Percentiles rank a stretch among this genome's conserved stretches.
These are phyloP conservation scores for Hemisphaericaspora nanyangensis DNA, from an alignment of 805 yeast species.

Conservation along the genomic window DNA sequence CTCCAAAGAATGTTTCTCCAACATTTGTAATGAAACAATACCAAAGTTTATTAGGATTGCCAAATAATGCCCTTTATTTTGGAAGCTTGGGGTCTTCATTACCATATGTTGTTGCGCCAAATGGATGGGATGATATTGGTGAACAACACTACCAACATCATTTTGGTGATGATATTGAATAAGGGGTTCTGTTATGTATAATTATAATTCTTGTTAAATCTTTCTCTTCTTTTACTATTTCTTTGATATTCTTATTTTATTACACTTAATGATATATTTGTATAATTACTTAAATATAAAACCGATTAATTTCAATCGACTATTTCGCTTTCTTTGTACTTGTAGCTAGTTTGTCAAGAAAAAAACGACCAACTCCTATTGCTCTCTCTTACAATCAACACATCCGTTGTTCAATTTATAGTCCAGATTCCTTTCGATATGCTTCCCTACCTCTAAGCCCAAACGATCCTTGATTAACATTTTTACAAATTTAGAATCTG, in stretches of 20 bases:
- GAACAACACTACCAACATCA: conserved; percentile 15
- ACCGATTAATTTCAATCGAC: too few relatives aligned
- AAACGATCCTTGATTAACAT: conserved; percentile 51
- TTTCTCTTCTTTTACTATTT: background rate
- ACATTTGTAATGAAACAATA: conserved; percentile 54
- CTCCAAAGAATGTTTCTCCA: conserved; percentile 43
- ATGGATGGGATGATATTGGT: conserved; percentile 43
- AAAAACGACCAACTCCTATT: too few relatives aligned
- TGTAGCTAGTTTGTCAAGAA: too few relatives aligned
- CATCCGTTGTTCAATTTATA: conserved; percentile 8
- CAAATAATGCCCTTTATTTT: conserved; percentile 40
- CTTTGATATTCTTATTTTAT: conserved; percentile 2
- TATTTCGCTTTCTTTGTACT: too few relatives aligned
- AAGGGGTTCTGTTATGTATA: too few relatives aligned
- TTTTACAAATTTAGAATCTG: conserved; percentile 79
- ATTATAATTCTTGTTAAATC: background rate
- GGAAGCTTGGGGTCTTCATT: conserved; percentile 48
- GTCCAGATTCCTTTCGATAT: background rate
- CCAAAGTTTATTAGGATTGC: conserved; percentile 51
- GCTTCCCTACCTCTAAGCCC: conserved; percentile 23
- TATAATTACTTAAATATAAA: too few relatives aligned
- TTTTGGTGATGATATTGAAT: conserved; percentile 12
- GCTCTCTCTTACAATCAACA: conserved; percentile 13
- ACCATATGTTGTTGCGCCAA: conserved; percentile 45
- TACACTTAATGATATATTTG: background rate